phyloP scores from a whole-genome alignment of 2,329 filamentous ascomycete species.

The Colletotrichum scovillei region DNA sequence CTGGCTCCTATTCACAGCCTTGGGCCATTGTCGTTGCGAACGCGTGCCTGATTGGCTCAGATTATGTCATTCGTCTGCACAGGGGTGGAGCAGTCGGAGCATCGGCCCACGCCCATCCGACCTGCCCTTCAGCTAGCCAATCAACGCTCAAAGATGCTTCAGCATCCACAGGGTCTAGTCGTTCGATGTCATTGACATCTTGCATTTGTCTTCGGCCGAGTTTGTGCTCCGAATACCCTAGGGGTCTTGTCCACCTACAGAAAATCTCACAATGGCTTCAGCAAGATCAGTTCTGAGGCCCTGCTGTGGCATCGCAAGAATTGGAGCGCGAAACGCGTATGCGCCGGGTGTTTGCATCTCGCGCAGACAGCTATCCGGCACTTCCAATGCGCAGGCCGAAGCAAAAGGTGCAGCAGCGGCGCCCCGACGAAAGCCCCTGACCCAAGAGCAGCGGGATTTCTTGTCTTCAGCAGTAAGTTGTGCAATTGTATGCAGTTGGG shows the following conservation, averaged over 20 bases:
- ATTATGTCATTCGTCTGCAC: constrained; percentile 36
- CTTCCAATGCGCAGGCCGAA: constrained; percentile 20
- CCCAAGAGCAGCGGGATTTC: constrained; percentile 76
- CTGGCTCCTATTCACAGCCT: constrained; percentile 33
- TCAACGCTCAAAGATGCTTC: constrained; percentile 2
- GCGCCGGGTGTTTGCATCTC: constrained; percentile 12
- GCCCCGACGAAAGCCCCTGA: constrained; percentile 68
- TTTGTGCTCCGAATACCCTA: not conserved
- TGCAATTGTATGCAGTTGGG: constrained; percentile 17
- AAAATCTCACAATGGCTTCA: constrained; percentile 27
- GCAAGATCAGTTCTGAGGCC: constrained; percentile 14
- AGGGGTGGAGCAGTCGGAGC: constrained; percentile 17
- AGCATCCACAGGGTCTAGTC: constrained; percentile 15
- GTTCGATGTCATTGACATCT: constrained; percentile 35
- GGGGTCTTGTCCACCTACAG: not conserved
- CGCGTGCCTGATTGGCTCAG: constrained; percentile 32
- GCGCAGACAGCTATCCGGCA: constrained; percentile 24
- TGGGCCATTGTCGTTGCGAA: constrained; percentile 15
- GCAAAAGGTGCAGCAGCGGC: not conserved
- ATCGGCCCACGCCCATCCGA: constrained; percentile 26
- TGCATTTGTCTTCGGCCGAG: constrained; percentile 14
- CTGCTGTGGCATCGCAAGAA: not conserved
- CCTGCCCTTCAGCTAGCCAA: constrained; percentile 29
- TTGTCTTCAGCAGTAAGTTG: constrained; percentile 76
- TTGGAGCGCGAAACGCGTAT: not conserved